phyloP scores from a whole-genome alignment of 2,329 filamentous ascomycete genomes.

The Penicillium freii region DNA sequence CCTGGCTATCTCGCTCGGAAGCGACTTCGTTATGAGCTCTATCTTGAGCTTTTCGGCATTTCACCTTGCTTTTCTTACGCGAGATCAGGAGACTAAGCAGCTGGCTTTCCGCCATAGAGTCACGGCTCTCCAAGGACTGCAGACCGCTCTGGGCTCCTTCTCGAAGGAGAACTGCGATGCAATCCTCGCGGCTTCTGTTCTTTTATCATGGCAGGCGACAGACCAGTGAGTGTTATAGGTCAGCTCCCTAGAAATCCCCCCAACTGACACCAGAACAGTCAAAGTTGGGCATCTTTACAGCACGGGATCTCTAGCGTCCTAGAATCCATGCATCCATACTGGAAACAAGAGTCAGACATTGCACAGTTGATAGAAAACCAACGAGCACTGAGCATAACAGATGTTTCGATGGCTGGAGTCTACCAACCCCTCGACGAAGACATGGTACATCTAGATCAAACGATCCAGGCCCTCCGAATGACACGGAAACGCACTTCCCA shows the following conservation, averaged over 20 bases:
- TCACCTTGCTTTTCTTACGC: slow-evolving; percentile 85
- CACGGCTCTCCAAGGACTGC: slow-evolving; percentile 79
- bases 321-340: slow-evolving; percentile 80
- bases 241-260: slow-evolving; percentile 15
- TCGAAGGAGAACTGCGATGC: slow-evolving; percentile 85
- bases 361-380: slow-evolving; percentile 45
- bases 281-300: slow-evolving; percentile 88
- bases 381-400: slow-evolving; percentile 36
- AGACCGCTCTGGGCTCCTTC: slow-evolving; percentile 82
- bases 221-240: slow-evolving; percentile 70
- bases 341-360: slow-evolving; percentile 77
- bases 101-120: slow-evolving; percentile 87
- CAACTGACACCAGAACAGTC: slow-evolving; percentile 55
- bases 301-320: slow-evolving; percentile 88
- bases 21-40: slow-evolving; percentile 90
- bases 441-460: slow-evolving; percentile 64
- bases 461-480: slow-evolving; percentile 60
- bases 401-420: slow-evolving; percentile 35
- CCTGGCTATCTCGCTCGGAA: slow-evolving; percentile 74
- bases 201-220: slow-evolving; percentile 92
- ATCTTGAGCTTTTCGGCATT: slow-evolving; percentile 91
- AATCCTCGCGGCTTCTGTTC: slow-evolving; percentile 82
- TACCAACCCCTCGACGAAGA: slow-evolving; percentile 59
- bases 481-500: slow-evolving; percentile 64
- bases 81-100: slow-evolving; percentile 79